Percentiles rank a stretch among this genome's conserved stretches.
Conservation (phyloP, 495 filamentous ascomycete species). For the Evernia prunastri region DNA sequence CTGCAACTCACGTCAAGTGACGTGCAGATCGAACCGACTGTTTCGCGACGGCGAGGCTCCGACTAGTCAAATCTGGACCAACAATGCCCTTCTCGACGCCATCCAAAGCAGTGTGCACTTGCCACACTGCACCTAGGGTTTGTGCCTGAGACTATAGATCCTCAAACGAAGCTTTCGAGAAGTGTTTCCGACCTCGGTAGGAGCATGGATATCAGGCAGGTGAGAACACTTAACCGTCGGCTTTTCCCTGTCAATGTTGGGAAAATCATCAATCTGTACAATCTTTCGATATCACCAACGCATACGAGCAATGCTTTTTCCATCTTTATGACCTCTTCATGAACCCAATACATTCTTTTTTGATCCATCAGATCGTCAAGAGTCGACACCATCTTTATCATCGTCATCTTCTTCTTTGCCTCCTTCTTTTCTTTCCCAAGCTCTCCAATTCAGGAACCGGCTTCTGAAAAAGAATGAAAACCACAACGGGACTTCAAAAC, state of each 20-base stretch:
- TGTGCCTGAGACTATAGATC: not conserved
- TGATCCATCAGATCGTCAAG: not conserved
- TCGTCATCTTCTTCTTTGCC: not conserved
- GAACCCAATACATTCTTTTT: not conserved
- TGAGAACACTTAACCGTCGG: not conserved
- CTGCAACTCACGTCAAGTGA: no score
- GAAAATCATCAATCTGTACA: not conserved
- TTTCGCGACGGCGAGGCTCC: not conserved
- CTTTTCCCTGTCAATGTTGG: not conserved
- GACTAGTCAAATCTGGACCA: not conserved
- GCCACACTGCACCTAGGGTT: not conserved
- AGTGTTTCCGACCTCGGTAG: not conserved
- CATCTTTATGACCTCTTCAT: not conserved
- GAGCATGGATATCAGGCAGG: not conserved
- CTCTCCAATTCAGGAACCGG: not conserved
- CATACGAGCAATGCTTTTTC: not conserved
- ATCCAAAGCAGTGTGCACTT: not conserved
- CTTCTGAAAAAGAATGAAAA: not conserved
- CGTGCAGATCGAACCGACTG: no score
- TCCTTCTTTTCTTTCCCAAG: not conserved
- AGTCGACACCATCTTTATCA: not conserved
- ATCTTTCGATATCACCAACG: not conserved
- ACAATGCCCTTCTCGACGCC: not conserved
- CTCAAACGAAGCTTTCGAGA: not conserved
- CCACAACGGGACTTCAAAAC: no score